Evolutionary conservation across 2,329 filamentous ascomycete species (phyloP), one percentile per base, ranked within the genome.

Genomic region (Venturia pyrina): DNA sequence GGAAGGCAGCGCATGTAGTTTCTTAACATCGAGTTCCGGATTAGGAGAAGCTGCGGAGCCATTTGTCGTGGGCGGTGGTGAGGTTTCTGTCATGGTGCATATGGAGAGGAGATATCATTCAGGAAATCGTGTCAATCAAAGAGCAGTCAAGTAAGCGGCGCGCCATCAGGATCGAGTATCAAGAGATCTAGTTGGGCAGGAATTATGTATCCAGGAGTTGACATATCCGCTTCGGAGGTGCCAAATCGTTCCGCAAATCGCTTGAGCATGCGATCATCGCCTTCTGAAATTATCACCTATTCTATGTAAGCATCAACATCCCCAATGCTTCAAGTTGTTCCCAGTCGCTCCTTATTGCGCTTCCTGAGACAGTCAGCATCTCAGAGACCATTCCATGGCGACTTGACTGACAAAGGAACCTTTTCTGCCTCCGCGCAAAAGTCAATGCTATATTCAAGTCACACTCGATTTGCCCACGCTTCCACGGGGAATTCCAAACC

Each of bases 11-110:
- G 90, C 84, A 77, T 96, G 89, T 61, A 99, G 87, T 82, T 96
- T 96, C 72, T 87, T 80, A 70, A 96, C 80, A 75, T 99, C 93
- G 75, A 99, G 89, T 81, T 96, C 90, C 63, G 88, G 88, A 73
- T 85, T 88, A 66, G 78, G 73, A 67, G 81, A 77, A 24, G 37
- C 32, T 48, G 15, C 28, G 53, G 32, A 67, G 59, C 44, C 59
- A 57, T 64, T 67, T 5, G 63, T 48, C n/a, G 53, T 15, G 17
- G 41, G 53, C 21, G 64, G 17, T 24, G 56, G n/a, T 40, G 37
- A 34, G 15, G 56, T 37, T 50, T 40, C 61, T 13, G 41, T 32
- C 65, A 64, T 66, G 41, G 28, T 59, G 65, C 6, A 5, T 53
- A 13, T 13, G 48, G 43, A 46, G n/a, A 8, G 62, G 17, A 17